phyloP scores from a whole-genome alignment of 352 stramenopile genomes.

The Pythium grandisporangium region DNA sequence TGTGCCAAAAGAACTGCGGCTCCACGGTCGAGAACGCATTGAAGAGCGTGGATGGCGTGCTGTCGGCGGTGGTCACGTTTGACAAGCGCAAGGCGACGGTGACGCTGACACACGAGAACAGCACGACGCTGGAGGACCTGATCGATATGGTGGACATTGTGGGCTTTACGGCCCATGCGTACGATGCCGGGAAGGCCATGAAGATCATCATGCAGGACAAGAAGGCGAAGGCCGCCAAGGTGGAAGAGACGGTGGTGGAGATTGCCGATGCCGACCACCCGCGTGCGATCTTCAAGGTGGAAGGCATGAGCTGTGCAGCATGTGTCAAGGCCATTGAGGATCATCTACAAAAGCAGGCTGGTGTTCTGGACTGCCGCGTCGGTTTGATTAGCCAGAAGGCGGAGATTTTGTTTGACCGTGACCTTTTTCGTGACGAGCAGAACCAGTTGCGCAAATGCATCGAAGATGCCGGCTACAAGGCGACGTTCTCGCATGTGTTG shows the following conservation, averaged over 20 bases:
- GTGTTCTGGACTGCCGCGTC: conserved; percentile 71
- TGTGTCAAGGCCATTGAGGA: conserved; percentile 86
- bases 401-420: conserved; percentile 74
- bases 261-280: conserved; percentile 40
- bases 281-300: conserved; percentile 70
- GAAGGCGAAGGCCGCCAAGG: conserved; percentile 17
- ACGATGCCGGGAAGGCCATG: conserved; percentile 42
- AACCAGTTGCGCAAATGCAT: conserved; percentile 45
- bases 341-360: conserved; percentile 40
- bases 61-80: conserved; percentile 57
- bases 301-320: conserved; percentile 82
- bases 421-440: conserved; percentile 48
- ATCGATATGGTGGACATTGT: conserved; percentile 76
- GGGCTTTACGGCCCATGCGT: conserved; percentile 47
- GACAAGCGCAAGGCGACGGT: conserved; percentile 58
- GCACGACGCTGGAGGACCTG: conserved; percentile 46
- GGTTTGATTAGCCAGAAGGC: conserved; percentile 83
- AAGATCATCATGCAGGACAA: conserved; percentile 38
- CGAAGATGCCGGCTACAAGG: conserved; percentile 65
- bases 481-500: conserved; percentile 67
- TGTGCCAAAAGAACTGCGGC: conserved; percentile 95
- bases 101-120: conserved; percentile 30
- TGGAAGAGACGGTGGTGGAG: conserved; percentile 21
- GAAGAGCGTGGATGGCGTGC: conserved; percentile 63
- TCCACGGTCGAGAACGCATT: conserved; percentile 85